Percentiles rank a stretch among this genome's conserved stretches.
phyloP scores from a whole-genome alignment of 73 alveolate species.

The Paramecium sonneborni region DNA sequence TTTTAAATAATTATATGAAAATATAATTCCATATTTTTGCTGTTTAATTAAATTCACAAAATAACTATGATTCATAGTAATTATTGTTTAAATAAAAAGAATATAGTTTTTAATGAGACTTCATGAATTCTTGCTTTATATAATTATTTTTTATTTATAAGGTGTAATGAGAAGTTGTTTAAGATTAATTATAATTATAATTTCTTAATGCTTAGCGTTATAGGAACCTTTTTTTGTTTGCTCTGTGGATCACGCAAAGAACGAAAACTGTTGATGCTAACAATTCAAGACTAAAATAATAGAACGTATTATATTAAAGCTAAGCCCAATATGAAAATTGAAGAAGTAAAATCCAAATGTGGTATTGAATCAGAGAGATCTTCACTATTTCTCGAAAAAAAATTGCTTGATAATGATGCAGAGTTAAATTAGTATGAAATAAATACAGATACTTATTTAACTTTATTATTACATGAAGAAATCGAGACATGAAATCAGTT shows the following conservation, averaged over 20 bases:
- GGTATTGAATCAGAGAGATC: constrained; percentile 38
- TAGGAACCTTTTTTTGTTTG: constrained; percentile 24
- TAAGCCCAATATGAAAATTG: neutral
- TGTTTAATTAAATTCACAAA: no score
- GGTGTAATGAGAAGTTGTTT: neutral
- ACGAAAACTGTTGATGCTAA: neutral
- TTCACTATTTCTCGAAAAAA: neutral
- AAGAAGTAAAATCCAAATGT: neutral
- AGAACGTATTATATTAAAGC: neutral
- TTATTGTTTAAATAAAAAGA: no score
- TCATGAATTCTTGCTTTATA: neutral
- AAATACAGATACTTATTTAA: neutral
- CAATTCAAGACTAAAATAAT: neutral
- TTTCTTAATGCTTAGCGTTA: neutral
- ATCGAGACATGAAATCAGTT: neutral
- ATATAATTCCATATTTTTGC: neutral
- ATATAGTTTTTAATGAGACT: no score
- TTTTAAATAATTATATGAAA: no score
- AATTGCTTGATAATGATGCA: neutral
- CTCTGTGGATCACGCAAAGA: constrained; percentile 10
- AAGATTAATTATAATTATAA: neutral
- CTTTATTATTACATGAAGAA: neutral
- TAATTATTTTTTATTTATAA: neutral
- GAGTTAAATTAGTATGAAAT: neutral
- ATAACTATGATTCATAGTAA: no score